Conservation (phyloP, 768 basidiomycete genomes). For the Boletus rubescentipes region DNA sequence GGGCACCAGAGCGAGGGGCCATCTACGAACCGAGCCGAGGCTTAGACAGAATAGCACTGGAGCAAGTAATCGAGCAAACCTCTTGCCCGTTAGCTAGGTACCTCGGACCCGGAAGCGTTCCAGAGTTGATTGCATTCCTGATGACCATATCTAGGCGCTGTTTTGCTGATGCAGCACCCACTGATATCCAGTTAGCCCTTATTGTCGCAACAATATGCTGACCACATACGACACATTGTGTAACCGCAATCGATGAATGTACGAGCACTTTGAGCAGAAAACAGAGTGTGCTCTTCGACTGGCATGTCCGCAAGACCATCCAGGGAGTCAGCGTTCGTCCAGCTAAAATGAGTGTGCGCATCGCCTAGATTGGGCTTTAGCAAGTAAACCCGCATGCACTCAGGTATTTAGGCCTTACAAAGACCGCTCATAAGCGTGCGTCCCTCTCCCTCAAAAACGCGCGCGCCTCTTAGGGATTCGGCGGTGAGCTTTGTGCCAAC, state of each 20-base stretch:
- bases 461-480: not conserved
- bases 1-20: not conserved
- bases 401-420: not conserved
- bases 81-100: too few relatives aligned
- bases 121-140: too few relatives aligned
- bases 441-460: not conserved
- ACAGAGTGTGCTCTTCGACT: not conserved
- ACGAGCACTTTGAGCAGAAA: not conserved
- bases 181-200: not conserved
- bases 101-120: too few relatives aligned
- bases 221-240: not conserved
- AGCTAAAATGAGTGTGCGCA: not conserved
- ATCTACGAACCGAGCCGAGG: not conserved
- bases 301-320: not conserved
- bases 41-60: not conserved
- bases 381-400: too few relatives aligned
- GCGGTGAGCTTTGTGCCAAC: not conserved
- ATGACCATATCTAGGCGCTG: not conserved
- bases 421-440: not conserved
- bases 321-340: not conserved
- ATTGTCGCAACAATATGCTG: not conserved
- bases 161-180: not conserved
- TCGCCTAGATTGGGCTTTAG: not conserved
- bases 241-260: not conserved
- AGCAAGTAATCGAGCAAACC: not conserved